Evolutionary conservation across 169 alveolate species (phyloP).

Genomic region (Plasmodium relictum): DNA sequence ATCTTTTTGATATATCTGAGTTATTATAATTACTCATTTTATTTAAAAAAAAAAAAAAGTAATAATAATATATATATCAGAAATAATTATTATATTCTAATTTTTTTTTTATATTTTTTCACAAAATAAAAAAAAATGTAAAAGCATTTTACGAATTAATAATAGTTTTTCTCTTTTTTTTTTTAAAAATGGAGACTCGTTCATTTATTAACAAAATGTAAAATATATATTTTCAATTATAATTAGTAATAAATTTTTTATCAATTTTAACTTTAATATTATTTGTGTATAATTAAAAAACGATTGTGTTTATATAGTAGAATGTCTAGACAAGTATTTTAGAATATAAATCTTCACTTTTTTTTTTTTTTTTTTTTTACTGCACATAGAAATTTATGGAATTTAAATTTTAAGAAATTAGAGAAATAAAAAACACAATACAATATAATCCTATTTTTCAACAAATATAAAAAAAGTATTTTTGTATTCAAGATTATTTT

Average conservation of each 20-base stretch:
- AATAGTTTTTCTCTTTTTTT: not conserved
- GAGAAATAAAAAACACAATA: too few relatives aligned
- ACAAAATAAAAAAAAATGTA: not conserved
- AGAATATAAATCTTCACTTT: not conserved
- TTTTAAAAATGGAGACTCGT: too few relatives aligned
- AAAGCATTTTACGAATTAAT: not conserved
- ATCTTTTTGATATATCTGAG: slow-evolving; percentile 1
- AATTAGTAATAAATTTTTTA: too few relatives aligned
- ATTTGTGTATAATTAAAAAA: not conserved
- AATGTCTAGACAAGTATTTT: slow-evolving; percentile 1
- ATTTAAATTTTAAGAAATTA: not conserved
- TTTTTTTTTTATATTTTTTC: not conserved
- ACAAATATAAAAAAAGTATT: too few relatives aligned
- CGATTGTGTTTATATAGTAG: not conserved
- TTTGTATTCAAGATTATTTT: too few relatives aligned
- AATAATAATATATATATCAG: not conserved
- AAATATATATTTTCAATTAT: too few relatives aligned
- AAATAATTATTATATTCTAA: not conserved
- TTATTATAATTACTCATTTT: slow-evolving; percentile 30
- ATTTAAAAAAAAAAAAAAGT: not conserved
- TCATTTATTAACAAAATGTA: too few relatives aligned
- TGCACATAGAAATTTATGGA: not conserved
- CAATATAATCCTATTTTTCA: too few relatives aligned
- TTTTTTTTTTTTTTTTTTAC: not conserved
- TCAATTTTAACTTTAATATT: too few relatives aligned